phyloP scores from a whole-genome alignment of 768 basidiomycete genomes.

The Amanita pseudoporphyria region DNA sequence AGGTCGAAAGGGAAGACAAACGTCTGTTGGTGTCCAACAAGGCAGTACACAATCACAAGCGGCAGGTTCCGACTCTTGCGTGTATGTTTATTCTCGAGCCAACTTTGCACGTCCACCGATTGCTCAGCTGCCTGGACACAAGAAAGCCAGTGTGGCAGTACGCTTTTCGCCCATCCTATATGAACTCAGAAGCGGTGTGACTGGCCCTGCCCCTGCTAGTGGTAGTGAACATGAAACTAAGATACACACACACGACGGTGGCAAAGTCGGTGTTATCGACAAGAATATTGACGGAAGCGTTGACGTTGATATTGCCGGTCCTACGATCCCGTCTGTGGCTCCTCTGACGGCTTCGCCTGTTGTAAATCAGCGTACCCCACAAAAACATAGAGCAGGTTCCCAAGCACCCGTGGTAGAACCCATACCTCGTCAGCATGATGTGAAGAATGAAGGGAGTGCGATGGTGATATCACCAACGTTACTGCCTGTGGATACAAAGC shows the following conservation, averaged over 20 bases:
- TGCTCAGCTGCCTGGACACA: conserved; percentile 92
- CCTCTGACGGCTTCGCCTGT: conserved; percentile 3
- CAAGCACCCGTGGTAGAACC: conserved; percentile 33
- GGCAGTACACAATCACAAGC: conserved; percentile 32
- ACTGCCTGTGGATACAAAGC: conserved; percentile 45
- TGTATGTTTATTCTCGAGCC: conserved; percentile 93
- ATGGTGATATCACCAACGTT: conserved; percentile 10
- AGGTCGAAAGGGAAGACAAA: conserved; percentile 44
- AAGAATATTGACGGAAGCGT: conserved; percentile 53
- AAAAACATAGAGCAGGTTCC: conserved; percentile 5
- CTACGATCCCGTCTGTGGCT: conserved; percentile 4
- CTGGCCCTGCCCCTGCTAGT: conserved; percentile 24
- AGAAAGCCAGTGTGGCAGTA: conserved; percentile 91
- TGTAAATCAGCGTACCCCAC: conserved; percentile 21
- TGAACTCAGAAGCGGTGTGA: conserved; percentile 65
- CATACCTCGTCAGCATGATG: conserved; percentile 31
- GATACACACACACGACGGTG: conserved; percentile 20
- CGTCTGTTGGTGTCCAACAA: conserved; percentile 15
- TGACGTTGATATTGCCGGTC: conserved; percentile 50
- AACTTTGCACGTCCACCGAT: conserved; percentile 91
- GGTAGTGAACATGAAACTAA: conserved; percentile 17
- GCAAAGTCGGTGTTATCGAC: conserved; percentile 30
- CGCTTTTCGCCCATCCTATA: conserved; percentile 90
- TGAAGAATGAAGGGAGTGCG: conserved; percentile 11
- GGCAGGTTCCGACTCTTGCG: conserved; percentile 40